Conservation (phyloP, 164 flowering plant species). For the Taxillus chinensis region DNA sequence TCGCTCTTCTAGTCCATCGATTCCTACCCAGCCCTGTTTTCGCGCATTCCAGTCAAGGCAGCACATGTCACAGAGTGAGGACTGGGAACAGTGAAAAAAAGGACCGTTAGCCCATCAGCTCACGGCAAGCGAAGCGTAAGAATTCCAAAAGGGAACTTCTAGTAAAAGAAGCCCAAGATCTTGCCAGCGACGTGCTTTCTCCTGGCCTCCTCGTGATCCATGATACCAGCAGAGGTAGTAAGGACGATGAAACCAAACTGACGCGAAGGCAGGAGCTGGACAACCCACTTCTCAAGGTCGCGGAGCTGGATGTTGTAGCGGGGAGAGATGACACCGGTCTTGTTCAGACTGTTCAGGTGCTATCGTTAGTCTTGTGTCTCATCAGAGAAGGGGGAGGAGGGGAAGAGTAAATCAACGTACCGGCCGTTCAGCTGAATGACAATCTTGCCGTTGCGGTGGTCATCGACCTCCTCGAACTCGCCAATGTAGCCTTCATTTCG, state of each 20-base stretch:
- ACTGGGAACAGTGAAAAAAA: too few relatives aligned
- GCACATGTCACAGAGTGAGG: too few relatives aligned
- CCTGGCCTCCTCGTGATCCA: conserved; percentile 36
- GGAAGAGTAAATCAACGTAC: conserved; percentile 27
- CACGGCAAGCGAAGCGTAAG: too few relatives aligned
- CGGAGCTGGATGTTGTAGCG: neutral
- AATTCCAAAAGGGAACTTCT: too few relatives aligned
- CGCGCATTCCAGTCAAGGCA: too few relatives aligned
- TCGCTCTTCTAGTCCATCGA: too few relatives aligned
- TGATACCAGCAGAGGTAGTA: conserved; percentile 32
- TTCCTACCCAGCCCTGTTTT: too few relatives aligned
- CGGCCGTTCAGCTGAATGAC: conserved; percentile 24
- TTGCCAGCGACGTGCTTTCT: conserved; percentile 31
- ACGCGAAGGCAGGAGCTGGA: neutral
- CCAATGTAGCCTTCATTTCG: conserved; percentile 31
- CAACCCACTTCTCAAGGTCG: neutral
- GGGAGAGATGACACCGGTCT: conserved; percentile 19
- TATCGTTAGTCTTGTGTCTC: conserved; percentile 27
- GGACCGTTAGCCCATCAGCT: too few relatives aligned
- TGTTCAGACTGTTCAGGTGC: conserved; percentile 26
- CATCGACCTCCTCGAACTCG: conserved; percentile 28
- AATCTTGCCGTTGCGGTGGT: conserved; percentile 24
- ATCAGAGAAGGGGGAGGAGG: conserved; percentile 25
- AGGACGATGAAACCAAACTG: conserved; percentile 32
- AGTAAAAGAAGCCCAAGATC: conserved; percentile 23